These are phyloP conservation scores for Yamadazyma mexicana DNA, from an alignment of 1,139 yeast genomes.

Conservation along the genomic window DNA sequence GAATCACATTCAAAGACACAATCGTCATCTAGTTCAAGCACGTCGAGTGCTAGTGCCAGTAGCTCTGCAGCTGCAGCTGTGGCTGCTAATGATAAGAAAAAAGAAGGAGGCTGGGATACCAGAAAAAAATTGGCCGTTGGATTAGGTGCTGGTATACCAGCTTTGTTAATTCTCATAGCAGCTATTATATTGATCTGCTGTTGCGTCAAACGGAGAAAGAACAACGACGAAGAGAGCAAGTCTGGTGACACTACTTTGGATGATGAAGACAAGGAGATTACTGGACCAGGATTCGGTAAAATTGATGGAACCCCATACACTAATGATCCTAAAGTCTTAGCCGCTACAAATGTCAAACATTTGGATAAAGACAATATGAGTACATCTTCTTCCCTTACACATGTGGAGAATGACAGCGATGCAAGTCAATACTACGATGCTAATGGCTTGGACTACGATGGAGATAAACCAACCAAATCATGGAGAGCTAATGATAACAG, in stretches of 20 bases:
- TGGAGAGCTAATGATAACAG: constrained; percentile 64
- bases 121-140: constrained; percentile 63
- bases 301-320: constrained; percentile 13
- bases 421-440: constrained; percentile 32
- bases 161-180: constrained; percentile 47
- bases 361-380: constrained; percentile 39
- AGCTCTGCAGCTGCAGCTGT: constrained; percentile 22
- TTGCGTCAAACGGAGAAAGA: constrained; percentile 50
- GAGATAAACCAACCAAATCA: constrained; percentile 55
- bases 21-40: constrained; percentile 19
- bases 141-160: constrained; percentile 83
- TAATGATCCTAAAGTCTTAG: constrained; percentile 40
- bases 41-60: constrained; percentile 10
- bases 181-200: constrained; percentile 57
- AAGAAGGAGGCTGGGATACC: not conserved
- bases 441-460: constrained; percentile 6
- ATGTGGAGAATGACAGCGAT: constrained; percentile 14
- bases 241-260: constrained; percentile 33
- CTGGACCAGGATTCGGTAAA: constrained; percentile 35
- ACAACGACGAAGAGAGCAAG: constrained; percentile 20
- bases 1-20: constrained; percentile 22
- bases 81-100: constrained; percentile 11
- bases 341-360: constrained; percentile 53
- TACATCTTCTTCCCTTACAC: constrained; percentile 35
- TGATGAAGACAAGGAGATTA: constrained; percentile 23